Evolutionary conservation across 352 stramenopile species (phyloP), one percentile per base, ranked within the genome.

Genomic region (Phytophthora pini): DNA sequence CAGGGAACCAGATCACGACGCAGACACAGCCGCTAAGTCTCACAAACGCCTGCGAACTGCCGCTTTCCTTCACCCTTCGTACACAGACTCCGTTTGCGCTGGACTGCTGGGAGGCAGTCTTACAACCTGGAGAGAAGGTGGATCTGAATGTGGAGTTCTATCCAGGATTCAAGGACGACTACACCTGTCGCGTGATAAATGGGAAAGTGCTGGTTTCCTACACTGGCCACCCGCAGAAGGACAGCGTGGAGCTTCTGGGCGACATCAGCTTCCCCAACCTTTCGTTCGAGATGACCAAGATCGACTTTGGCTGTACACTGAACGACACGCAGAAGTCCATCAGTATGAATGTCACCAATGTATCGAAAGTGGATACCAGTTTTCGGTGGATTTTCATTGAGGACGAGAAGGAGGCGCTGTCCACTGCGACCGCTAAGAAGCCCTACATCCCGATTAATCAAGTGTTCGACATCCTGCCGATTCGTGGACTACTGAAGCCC

Each of bases 191-290:
- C 20, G 67, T 90, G 2, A 83, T 97, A 27, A 90, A 97, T 41
- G 76, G 84, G 20, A 94, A 93, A 49, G 79, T 99, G 10, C 54
- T 84, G 4, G 78, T 97, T 47, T 60, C 76, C 5, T 98, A 98
- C 72, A 75, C 79, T 4, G 86, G 86, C 11, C 96, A 99, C 53
- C 93, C 96, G 10, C 87, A 98, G 52, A 91, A 84, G 50, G 96
- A 98, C 61, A 84, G 61, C 29, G 76, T 99, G 12, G 79, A 95
- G 2, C 66, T 99, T 3, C 47, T 93, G 7, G 96, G 88, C 1
- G 89, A 98, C 41, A 98, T 99, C 41, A 94, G 92, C 51, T 99
- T 98, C 48, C 96, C 96, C 1, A 99, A 99, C 53, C 74, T 99
- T 5, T 66, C 89, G 43, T 98, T 99, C 51, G 93, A 98, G 61